Evolutionary conservation across 352 stramenopile species (phyloP).

Genomic region (Phytophthora macrochlamydospora): DNA sequence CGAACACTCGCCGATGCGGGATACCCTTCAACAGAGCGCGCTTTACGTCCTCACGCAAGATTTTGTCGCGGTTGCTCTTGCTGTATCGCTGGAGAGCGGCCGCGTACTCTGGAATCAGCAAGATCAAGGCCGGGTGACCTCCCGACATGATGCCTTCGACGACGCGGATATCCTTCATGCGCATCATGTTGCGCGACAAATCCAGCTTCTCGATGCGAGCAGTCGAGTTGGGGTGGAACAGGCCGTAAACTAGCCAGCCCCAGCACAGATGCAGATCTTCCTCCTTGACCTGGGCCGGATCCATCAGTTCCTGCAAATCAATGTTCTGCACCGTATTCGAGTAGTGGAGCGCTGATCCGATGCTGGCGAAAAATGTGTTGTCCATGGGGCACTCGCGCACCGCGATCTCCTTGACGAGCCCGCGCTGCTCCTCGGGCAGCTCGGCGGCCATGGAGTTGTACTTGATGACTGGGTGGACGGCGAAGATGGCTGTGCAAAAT

Average conservation of each 20-base stretch:
- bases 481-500: constrained; percentile 53
- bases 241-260: constrained; percentile 56
- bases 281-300: constrained; percentile 40
- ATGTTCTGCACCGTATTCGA: constrained; percentile 56
- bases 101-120: constrained; percentile 54
- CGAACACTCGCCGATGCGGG: constrained; percentile 48
- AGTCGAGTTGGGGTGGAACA: constrained; percentile 63
- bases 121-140: constrained; percentile 49
- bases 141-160: constrained; percentile 60
- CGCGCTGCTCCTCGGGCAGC: constrained; percentile 44
- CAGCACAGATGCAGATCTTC: constrained; percentile 54
- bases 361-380: constrained; percentile 55
- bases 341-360: constrained; percentile 63
- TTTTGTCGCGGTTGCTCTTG: constrained; percentile 54
- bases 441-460: constrained; percentile 56
- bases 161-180: constrained; percentile 58
- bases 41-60: constrained; percentile 55
- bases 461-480: constrained; percentile 53
- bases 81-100: constrained; percentile 54
- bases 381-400: constrained; percentile 55
- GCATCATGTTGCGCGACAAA: constrained; percentile 58
- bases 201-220: constrained; percentile 48
- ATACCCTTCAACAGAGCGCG: constrained; percentile 56
- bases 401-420: constrained; percentile 45
- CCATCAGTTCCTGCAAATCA: constrained; percentile 55